These are phyloP conservation scores for Comarum palustre DNA, from an alignment of 306 rosid genomes.

Conservation along the genomic window DNA sequence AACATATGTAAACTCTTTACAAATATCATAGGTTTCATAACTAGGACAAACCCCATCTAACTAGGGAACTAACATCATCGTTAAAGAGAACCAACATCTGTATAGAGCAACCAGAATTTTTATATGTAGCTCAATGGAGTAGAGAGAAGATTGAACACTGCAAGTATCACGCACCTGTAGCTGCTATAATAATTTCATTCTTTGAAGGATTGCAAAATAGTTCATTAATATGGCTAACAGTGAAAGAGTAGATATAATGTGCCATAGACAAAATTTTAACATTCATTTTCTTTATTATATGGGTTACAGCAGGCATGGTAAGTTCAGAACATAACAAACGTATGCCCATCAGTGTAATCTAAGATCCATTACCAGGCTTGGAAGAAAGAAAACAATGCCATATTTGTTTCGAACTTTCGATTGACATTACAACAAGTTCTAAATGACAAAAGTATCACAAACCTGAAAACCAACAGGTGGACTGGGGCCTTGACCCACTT, in stretches of 20 bases:
- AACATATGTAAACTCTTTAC: background rate
- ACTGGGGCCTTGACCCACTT: conserved; percentile 79
- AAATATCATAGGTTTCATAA: background rate
- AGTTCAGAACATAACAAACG: background rate
- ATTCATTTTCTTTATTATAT: background rate
- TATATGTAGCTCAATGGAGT: too few relatives aligned
- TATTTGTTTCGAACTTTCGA: background rate
- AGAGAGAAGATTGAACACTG: too few relatives aligned
- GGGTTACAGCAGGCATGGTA: background rate
- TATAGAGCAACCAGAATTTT: too few relatives aligned
- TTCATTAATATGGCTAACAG: background rate
- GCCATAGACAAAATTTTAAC: background rate
- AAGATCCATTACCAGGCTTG: background rate
- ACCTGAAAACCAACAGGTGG: conserved; percentile 98
- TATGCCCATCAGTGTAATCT: background rate
- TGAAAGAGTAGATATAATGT: background rate
- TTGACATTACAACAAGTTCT: background rate
- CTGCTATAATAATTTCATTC: background rate
- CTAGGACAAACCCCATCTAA: background rate
- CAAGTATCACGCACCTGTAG: background rate
- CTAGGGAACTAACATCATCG: background rate
- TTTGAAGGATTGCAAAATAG: background rate
- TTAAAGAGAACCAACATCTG: too few relatives aligned
- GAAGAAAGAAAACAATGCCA: background rate
- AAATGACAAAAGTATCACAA: conserved; percentile 23